Conservation (phyloP, 2,329 filamentous ascomycete genomes). For the Parastagonospora avenae region DNA sequence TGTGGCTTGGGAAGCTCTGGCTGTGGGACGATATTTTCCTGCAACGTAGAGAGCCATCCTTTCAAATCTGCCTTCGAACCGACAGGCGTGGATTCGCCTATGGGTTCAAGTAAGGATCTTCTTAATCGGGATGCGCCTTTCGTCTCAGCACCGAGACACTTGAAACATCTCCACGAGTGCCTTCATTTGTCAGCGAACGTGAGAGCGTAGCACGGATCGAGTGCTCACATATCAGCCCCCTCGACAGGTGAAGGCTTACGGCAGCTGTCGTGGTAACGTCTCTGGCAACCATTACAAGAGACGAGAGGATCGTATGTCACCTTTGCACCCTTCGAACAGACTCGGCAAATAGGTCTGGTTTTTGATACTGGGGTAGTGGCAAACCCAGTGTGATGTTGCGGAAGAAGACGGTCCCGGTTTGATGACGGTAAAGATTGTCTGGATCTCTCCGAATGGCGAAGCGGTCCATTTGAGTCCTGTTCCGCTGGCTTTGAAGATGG, state of each 20-base stretch:
- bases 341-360: constrained; percentile 27
- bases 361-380: constrained; percentile 5
- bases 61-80: too few species aligned
- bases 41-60: too few species aligned
- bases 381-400: background rate
- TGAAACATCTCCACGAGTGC: constrained; percentile 14
- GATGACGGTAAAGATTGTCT: background rate
- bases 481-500: background rate
- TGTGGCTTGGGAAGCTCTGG: too few species aligned
- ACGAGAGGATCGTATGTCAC: constrained; percentile 35
- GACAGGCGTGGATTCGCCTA: too few species aligned
- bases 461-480: background rate
- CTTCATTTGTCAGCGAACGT: constrained; percentile 11
- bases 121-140: background rate
- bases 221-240: constrained; percentile 15
- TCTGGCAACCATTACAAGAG: constrained; percentile 39
- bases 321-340: constrained; percentile 33
- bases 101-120: too few species aligned
- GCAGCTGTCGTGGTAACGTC: constrained; percentile 45
- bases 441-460: background rate
- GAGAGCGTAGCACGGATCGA: too few species aligned
- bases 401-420: background rate
- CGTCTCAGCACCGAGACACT: constrained; percentile 11
- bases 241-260: constrained; percentile 26
- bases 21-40: too few species aligned